Evolutionary conservation across 148 eudicot species (phyloP).

Genomic region (Rhododendron ovatum): DNA sequence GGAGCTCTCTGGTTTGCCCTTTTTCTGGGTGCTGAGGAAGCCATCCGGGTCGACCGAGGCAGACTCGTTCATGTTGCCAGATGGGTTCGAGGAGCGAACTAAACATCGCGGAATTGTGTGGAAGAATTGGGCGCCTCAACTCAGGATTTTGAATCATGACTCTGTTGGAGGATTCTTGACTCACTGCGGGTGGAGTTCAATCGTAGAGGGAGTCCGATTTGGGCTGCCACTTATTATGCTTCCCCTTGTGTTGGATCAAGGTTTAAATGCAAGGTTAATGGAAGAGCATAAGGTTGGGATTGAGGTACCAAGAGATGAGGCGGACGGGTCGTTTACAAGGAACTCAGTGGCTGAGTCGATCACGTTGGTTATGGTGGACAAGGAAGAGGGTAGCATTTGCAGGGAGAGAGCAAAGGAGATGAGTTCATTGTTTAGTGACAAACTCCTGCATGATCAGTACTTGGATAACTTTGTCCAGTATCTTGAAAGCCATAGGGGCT

Average conservation of each 20-base stretch:
- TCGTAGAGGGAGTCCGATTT: slow-evolving; percentile 7
- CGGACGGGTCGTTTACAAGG: slow-evolving; percentile 1
- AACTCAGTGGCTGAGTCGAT: slow-evolving; percentile 19
- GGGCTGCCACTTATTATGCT: slow-evolving; percentile 13
- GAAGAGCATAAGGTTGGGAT: slow-evolving; percentile 3
- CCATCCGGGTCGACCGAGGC: background rate
- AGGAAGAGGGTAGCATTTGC: background rate
- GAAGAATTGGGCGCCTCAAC: slow-evolving; percentile 22
- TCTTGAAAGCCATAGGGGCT: background rate
- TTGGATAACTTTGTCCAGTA: background rate
- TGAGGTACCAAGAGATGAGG: slow-evolving; percentile 11
- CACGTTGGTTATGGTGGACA: slow-evolving; percentile 7
- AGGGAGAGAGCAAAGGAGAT: background rate
- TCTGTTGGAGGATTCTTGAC: slow-evolving; percentile 8
- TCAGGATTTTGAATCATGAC: slow-evolving; percentile 14
- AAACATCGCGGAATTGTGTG: slow-evolving; percentile 10
- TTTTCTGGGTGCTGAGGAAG: slow-evolving; percentile 23
- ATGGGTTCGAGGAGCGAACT: slow-evolving; percentile 16
- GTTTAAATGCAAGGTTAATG: slow-evolving; percentile 15
- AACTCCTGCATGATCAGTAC: background rate
- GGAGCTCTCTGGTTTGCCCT: slow-evolving; percentile 19
- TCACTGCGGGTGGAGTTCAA: slow-evolving; percentile 14
- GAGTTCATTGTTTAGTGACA: background rate
- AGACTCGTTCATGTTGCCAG: background rate
- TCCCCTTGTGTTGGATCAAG: slow-evolving; percentile 9